Evolutionary conservation across 208 protist genomes (phyloP), one percentile per base, ranked within the genome.

Genomic region (Blastocrithidia nonstop): DNA sequence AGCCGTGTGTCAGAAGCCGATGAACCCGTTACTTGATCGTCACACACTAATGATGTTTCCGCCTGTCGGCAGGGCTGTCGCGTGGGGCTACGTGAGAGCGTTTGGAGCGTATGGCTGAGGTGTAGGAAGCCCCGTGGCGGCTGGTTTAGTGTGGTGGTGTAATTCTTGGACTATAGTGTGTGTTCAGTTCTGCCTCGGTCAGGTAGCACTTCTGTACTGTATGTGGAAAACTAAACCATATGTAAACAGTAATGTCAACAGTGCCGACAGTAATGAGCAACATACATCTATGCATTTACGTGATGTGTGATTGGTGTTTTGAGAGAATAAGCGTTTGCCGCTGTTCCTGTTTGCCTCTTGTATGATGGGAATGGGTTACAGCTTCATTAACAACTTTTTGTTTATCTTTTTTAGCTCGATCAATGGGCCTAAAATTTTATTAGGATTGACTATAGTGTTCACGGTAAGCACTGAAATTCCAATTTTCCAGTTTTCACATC

Each of bases 391-490:
- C 44, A 68, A 43, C 28, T 83, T 75, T 43, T 64, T 83, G 7
- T 81, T 79, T 40, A 50, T 75, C 19, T 81, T 83, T 23, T 45
- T 84, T 9, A 35, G 59, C 1, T 55, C 53, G 22, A 29, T 83
- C 20, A 58, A 49, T 17, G 75, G 39, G 3, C 45, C 68, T 13
- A 49, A 38, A 26, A 16, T 68, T 8, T 50, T 90, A 21, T 57
- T 87, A 19, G 80, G 72, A 3, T 17, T 86, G 17, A 63, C 70
- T 9, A 36, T 85, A n/a, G 45, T 64, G 5, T 22, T 83, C 31
- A 78, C 68, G 25, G 62, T 86, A 15, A 68, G 54, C 20, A 68
- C 62, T n/a, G 80, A 90, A 46, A 73, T 86, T 26, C 71, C 72
- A n/a, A 45, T 90, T 20, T 79, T 86, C 37, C 50, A 66, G 37